A percentile compares a stretch with the other conserved stretches of the same genome.
Evolutionary conservation across 495 filamentous ascomycete species (phyloP).

Genomic region (Penicillium turbatum): DNA sequence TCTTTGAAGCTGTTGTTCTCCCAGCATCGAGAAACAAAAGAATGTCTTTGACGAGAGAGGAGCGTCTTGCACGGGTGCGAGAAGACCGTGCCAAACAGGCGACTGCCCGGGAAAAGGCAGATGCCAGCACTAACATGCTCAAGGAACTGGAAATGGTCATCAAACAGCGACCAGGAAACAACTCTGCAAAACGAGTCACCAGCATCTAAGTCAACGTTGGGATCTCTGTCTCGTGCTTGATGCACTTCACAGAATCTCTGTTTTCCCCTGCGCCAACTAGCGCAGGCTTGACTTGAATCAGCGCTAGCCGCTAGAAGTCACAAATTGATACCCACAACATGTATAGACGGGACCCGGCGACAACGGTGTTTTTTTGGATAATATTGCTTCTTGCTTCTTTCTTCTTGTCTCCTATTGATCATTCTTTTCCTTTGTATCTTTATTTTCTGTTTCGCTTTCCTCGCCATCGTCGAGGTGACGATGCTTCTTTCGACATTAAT

Average conservation of each 20-base stretch:
- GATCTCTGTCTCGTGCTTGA: background rate
- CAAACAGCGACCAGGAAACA: slow-evolving; percentile 60
- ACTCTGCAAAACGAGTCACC: slow-evolving; percentile 46
- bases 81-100: slow-evolving; percentile 76
- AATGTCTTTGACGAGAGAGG: slow-evolving; percentile 74
- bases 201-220: slow-evolving; percentile 29
- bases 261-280: slow-evolving; percentile 2
- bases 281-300: slow-evolving; percentile 8
- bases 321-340: slow-evolving; percentile 40
- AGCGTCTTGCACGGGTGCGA: slow-evolving; percentile 81
- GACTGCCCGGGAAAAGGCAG: slow-evolving; percentile 60
- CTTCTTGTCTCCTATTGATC: slow-evolving; percentile 1
- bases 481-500: background rate
- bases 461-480: background rate
- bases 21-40: slow-evolving; percentile 57
- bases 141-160: slow-evolving; percentile 88
- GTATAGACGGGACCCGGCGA: slow-evolving; percentile 38
- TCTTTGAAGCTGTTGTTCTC: slow-evolving; percentile 85
- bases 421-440: slow-evolving; percentile 12
- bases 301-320: slow-evolving; percentile 14
- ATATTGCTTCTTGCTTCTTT: slow-evolving; percentile 13
- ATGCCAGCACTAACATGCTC: slow-evolving; percentile 83
- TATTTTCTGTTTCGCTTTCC: slow-evolving; percentile 5
- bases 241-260: background rate
- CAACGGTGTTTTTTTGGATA: slow-evolving; percentile 27